Evolutionary conservation across 2,329 filamentous ascomycete species (phyloP), one percentile per base, ranked within the genome.

Genomic region (Cercospora sp.): DNA sequence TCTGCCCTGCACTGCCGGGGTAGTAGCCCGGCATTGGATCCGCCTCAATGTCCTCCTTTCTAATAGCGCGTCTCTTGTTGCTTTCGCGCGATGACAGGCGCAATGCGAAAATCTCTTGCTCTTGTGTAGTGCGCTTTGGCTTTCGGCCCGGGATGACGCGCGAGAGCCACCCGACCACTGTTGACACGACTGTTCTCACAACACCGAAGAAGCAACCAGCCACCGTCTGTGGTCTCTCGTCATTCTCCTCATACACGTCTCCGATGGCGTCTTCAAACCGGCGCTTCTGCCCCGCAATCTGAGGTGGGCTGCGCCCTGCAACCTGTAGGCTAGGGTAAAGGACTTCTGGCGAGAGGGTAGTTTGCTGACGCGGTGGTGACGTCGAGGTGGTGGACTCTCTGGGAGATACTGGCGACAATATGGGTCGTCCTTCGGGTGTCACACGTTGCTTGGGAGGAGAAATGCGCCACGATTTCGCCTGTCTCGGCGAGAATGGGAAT

Each of bases 41-140:
- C 5, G 62, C 30, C 26, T 58, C 43, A 3, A 69, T 28, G 53
- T 70, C 66, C 51, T 70, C 58, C 43, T 21, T 61, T 24, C 69
- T 66, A 10, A 73, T 61, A 18, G 70, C 70, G 28, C 71, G 69
- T 63, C 71, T 67, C 61, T 73, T 73, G 58, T 43, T 45, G 37
- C 63, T 37, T 12, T 64, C 64, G 21, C 37, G 64, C 8, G 57
- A 61, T 53, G 66, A 28, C 43, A 70, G 66, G 30, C 67, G 66
- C 18, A 72, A 57, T 32, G 70, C 71, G 57, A 70, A 21, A 16
- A 71, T 61, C 55, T 73, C 70, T 18, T 69, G 66, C 30, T 49
- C 53, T 40, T 61, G 60, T 24, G 49, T 57, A 34, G 40, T 62
- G 49, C 61, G 34, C 21, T 34, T 57, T 28, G 28, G n/a, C 43